Evolutionary conservation across 164 flowering plant species (phyloP), one percentile per base, ranked within the genome.

Genomic region (Litsea cubeba): DNA sequence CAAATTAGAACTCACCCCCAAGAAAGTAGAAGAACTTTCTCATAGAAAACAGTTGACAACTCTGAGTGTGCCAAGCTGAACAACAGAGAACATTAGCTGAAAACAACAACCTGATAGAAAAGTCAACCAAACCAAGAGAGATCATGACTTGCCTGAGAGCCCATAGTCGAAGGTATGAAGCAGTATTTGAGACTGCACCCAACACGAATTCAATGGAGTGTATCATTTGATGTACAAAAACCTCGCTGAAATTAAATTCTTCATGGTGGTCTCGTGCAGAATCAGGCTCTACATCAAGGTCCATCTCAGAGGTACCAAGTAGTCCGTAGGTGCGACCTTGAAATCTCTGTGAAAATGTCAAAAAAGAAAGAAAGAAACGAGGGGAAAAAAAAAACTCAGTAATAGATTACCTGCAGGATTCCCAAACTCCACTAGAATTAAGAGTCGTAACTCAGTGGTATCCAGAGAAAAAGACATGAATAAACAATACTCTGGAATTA

Each of bases 81-180:
- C 51, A 76, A 68, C 3, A 75, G 23, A 58, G 71, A 50, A 57
- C 18, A 68, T 75, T 65, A 77, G 77, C 28, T 68, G 26, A 30
- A 66, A 35, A 40, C 15, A 40, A 66, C 46, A 66, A 66, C 30
- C 24, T 30, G 46, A 28, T 28, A 50, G 66, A 14, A 15, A 17
- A 71, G 60, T 20, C 57, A 76, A 35, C 72, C 4, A 35, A 72
- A 70, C 8, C 7, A 63, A 32, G 24, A 62, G 14, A 72, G 74
- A 30, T 23, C 0, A 57, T n/a, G 60, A 62, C 71, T 20, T 82
- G 88, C 97, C 97, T 94, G 71, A 94, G 82, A 69, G 98, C 98
- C 98, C 98, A 94, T 7, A 94, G 90, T 66, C 98, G 93, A 78
- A 94, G 97, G 81, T 94, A 94, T 15, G 98, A 94, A 77, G 98